A percentile compares a stretch with the other conserved stretches of the same genome.
These are phyloP conservation scores for Jatropha podagrica DNA, from an alignment of 441 rosid genomes.

Conservation along the genomic window DNA sequence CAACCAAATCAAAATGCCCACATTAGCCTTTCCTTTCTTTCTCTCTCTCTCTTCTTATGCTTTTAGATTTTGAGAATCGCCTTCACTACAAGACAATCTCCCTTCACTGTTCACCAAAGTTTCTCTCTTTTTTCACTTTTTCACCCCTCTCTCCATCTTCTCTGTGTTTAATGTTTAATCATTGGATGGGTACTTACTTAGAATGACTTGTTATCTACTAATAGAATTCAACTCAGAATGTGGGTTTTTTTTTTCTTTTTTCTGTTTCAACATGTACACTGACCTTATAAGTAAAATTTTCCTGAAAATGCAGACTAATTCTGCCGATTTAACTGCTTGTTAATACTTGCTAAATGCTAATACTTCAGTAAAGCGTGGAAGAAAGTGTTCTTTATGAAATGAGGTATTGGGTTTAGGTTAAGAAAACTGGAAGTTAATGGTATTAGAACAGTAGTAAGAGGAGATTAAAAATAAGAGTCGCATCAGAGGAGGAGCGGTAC, in stretches of 20 bases:
- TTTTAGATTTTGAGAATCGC: constrained; percentile 13
- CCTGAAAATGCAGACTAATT: no score
- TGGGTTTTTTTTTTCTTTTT: neutral
- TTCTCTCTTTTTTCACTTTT: neutral
- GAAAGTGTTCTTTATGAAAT: neutral
- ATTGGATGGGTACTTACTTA: constrained; percentile 5
- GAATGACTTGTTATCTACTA: constrained; percentile 2
- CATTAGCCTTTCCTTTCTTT: constrained; percentile 2
- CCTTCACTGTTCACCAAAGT: constrained; percentile 11
- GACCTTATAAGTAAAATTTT: no score
- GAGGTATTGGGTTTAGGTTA: no score
- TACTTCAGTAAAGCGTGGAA: constrained; percentile 20
- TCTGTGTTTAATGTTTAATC: neutral
- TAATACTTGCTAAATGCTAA: no score
- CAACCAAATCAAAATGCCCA: constrained; percentile 24
- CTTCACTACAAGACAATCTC: constrained; percentile 34
- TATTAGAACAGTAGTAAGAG: no score
- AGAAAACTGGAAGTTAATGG: no score
- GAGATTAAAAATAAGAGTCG: neutral
- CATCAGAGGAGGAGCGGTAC: constrained; percentile 1
- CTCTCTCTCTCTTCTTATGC: neutral
- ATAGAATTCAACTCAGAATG: constrained; percentile 7
- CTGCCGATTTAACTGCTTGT: no score
- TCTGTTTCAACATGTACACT: no score
- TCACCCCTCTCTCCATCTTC: neutral